Conservation (phyloP, 129 eudicot genomes). For the Saussurea involucrata region DNA sequence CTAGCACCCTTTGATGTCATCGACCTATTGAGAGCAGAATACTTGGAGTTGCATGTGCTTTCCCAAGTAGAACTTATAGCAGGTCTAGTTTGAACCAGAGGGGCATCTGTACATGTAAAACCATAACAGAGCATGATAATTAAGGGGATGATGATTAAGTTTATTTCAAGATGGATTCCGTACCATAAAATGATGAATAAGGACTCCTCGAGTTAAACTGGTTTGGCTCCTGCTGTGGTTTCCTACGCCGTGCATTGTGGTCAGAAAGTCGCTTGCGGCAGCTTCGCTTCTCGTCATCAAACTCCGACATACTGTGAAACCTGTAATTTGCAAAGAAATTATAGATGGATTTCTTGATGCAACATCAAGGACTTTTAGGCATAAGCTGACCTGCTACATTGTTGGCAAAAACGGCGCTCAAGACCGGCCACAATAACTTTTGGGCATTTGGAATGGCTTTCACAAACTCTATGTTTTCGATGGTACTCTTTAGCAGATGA, state of each 20-base stretch:
- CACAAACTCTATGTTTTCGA: constrained; percentile 79
- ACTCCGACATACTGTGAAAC: constrained; percentile 74
- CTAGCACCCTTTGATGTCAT: constrained; percentile 37
- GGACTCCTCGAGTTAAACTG: constrained; percentile 49
- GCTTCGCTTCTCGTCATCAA: constrained; percentile 83
- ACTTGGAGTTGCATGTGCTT: constrained; percentile 32
- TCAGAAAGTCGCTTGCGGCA: constrained; percentile 81
- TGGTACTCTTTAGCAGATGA: constrained; percentile 78
- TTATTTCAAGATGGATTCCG: not conserved
- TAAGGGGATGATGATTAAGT: not conserved
- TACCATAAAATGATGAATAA: constrained; percentile 57
- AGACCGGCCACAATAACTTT: constrained; percentile 58
- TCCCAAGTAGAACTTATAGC: constrained; percentile 35
- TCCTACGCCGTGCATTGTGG: constrained; percentile 89
- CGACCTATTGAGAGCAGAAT: constrained; percentile 30
- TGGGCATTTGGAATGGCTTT: constrained; percentile 62
- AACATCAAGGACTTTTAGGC: not conserved
- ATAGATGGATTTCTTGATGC: not conserved
- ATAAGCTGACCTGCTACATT: constrained; percentile 74
- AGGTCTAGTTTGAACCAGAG: constrained; percentile 29
- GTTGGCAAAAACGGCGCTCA: constrained; percentile 89
- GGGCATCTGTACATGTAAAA: constrained; percentile 26
- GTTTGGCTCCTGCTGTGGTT: constrained; percentile 58
- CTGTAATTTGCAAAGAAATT: constrained; percentile 22
- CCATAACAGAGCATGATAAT: not conserved